Evolutionary conservation across 495 filamentous ascomycete genomes (phyloP), one percentile per base, ranked within the genome.

Genomic region (Cercophora newfieldiana): DNA sequence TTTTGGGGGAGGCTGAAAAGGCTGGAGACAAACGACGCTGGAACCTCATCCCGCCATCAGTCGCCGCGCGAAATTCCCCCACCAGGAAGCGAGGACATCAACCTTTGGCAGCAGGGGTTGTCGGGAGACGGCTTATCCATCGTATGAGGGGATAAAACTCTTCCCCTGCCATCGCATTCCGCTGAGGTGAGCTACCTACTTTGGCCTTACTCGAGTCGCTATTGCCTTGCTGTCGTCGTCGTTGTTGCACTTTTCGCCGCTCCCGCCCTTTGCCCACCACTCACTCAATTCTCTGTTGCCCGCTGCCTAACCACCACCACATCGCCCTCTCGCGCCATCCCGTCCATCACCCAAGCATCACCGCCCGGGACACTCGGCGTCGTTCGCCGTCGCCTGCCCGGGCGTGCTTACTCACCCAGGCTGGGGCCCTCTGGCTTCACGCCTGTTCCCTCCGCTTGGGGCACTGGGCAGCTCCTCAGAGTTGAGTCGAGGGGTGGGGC

Each of bases 401-500:
- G n/a, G n/a, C 4, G 37, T 14, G 3, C 37, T 44, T 44, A 44
- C 37, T 44, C 37, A 44, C n/a, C n/a, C n/a, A n/a, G n/a, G n/a
- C n/a, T n/a, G n/a, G n/a, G n/a, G n/a, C n/a, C n/a, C n/a, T n/a
- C n/a, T n/a, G 37, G 37, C 37, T 44, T 44, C 37, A 28, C 26
- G 10, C 26, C 21, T 55, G 19, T 8, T 24, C 25, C 51, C 22
- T 26, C 47, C 30, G 33, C 59, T 37, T 61, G 21, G 22, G 19
- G n/a, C n/a, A n/a, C 25, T n/a, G 19, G 18, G 22, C 53, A 53
- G 47, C 26, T 53, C 44, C 47, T 48, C 28, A 44, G 54, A 57
- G 54, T 63, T 33, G 50, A 53, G 24, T 63, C 58, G 58, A 58
- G 55, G 26, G 58, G 58, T 60, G 58, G 58, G 58, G 58, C 29